Conservation (phyloP, 768 basidiomycete genomes). For the Megacollybia marginata region DNA sequence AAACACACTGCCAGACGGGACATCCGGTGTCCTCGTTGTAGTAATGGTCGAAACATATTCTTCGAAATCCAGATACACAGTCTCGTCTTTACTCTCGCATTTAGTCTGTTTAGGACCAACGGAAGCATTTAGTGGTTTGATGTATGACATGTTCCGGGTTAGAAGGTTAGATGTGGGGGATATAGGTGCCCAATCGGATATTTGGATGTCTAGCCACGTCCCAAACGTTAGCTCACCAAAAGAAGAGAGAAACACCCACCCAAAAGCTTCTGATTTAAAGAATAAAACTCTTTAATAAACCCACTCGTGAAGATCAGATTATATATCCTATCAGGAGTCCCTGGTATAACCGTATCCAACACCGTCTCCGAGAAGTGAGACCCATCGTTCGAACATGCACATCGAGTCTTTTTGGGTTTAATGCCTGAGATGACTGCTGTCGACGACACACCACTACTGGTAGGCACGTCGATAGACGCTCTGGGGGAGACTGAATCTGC, state of each 20-base stretch:
- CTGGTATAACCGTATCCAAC: slow-evolving; percentile 75
- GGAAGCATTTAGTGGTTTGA: slow-evolving; percentile 82
- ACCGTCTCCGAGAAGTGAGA: slow-evolving; percentile 68
- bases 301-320: slow-evolving; percentile 94
- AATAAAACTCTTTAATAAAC: slow-evolving; percentile 93
- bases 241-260: slow-evolving; percentile 44
- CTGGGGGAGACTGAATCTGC: slow-evolving; percentile 25
- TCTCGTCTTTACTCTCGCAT: slow-evolving; percentile 91
- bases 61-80: slow-evolving; percentile 72
- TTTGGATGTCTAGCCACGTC: slow-evolving; percentile 75
- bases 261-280: slow-evolving; percentile 76
- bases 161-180: slow-evolving; percentile 59
- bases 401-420: slow-evolving; percentile 54
- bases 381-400: slow-evolving; percentile 64
- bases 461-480: slow-evolving; percentile 25
- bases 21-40: slow-evolving; percentile 89
- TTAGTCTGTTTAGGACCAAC: slow-evolving; percentile 94
- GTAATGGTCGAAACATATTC: slow-evolving; percentile 78
- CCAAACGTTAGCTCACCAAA: background rate
- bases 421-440: slow-evolving; percentile 12
- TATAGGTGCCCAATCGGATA: slow-evolving; percentile 87
- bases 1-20: slow-evolving; percentile 90
- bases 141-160: slow-evolving; percentile 89
- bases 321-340: slow-evolving; percentile 91
- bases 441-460: slow-evolving; percentile 9